Percentiles rank a stretch among this genome's conserved stretches.
Evolutionary conservation across 441 rosid species (phyloP).

Genomic region (Pelargonium citronellum): DNA sequence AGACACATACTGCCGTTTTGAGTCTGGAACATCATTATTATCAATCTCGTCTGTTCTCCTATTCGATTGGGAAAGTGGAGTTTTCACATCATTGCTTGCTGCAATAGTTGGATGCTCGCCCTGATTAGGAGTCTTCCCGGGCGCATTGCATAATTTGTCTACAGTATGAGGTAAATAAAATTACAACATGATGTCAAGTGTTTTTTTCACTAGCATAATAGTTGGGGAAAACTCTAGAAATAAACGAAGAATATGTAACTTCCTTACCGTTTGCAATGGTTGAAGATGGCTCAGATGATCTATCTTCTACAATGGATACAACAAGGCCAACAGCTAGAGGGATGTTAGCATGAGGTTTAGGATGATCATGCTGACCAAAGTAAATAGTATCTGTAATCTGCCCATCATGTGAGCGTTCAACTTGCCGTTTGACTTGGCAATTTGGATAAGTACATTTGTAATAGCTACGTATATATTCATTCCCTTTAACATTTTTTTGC

Average conservation of each 20-base stretch:
- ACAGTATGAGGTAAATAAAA: constrained; percentile 25
- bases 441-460: constrained; percentile 84
- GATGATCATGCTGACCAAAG: constrained; percentile 84
- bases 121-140: constrained; percentile 33
- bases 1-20: constrained; percentile 57
- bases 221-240: constrained; percentile 10
- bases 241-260: constrained; percentile 3
- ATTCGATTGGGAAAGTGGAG: constrained; percentile 36
- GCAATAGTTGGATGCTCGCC: constrained; percentile 32
- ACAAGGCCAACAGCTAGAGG: constrained; percentile 35
- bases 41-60: constrained; percentile 39
- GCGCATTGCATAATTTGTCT: constrained; percentile 40
- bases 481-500: constrained; percentile 89
- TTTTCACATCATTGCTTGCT: constrained; percentile 38
- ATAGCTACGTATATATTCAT: constrained; percentile 93
- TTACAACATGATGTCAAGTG: not conserved
- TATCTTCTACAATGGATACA: constrained; percentile 34
- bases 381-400: constrained; percentile 92
- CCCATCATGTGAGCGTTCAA: constrained; percentile 77
- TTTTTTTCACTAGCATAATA: not conserved
- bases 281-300: constrained; percentile 21
- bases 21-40: constrained; percentile 40
- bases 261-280: constrained; percentile 45
- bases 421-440: constrained; percentile 88
- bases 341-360: constrained; percentile 68